Conservation (phyloP, 108 stramenopile species). For the Fistulifera pelliculosa region DNA sequence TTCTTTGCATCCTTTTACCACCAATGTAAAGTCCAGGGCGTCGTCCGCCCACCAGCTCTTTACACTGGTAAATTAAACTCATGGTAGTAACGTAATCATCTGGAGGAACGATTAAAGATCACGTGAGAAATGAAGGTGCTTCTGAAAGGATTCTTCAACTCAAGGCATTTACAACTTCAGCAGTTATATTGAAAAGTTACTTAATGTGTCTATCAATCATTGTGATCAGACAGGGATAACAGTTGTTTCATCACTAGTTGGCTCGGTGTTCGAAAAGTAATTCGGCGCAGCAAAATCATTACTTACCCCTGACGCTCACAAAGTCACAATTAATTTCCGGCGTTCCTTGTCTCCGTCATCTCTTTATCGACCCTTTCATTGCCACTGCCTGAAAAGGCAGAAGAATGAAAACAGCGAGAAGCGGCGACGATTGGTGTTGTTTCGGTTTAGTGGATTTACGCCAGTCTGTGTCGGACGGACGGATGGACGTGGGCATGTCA, state of each 20-base stretch:
- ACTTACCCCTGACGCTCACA: too few relatives aligned
- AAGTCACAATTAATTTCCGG: too few relatives aligned
- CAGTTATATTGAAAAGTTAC: conserved; percentile 7
- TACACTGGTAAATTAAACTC: conserved; percentile 7
- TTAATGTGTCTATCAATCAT: conserved; percentile 10
- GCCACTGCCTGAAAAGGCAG: too few relatives aligned
- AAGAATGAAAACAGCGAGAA: too few relatives aligned
- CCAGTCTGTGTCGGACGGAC: too few relatives aligned
- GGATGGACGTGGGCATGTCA: too few relatives aligned
- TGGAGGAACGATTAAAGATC: neutral
- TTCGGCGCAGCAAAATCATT: too few relatives aligned
- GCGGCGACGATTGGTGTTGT: too few relatives aligned
- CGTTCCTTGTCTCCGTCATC: too few relatives aligned
- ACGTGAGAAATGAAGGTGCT: neutral
- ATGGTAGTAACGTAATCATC: neutral
- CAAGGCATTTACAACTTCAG: neutral
- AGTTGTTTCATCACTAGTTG: conserved; percentile 6
- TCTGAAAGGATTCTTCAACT: neutral
- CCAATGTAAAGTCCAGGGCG: conserved; percentile 46
- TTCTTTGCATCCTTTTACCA: conserved; percentile 58
- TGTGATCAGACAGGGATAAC: conserved; percentile 11
- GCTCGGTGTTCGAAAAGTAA: too few relatives aligned
- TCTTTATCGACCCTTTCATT: too few relatives aligned
- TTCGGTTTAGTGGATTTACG: too few relatives aligned
- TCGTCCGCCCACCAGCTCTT: neutral